Conservation (phyloP, 2,329 filamentous ascomycete genomes). For the Nemania abortiva region DNA sequence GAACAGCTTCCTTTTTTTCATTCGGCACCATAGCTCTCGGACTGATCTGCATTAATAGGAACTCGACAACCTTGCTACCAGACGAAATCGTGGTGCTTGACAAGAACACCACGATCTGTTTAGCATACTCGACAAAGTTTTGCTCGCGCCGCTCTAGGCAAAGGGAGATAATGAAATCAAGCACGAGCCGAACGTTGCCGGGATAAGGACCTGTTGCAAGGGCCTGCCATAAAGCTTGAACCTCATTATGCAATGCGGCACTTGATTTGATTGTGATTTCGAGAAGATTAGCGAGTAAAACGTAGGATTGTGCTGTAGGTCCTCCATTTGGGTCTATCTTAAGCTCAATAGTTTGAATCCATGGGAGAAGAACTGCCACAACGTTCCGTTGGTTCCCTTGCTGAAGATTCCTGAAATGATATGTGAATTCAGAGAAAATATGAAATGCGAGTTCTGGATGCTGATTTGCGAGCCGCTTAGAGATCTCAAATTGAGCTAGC, state of each 20-base stretch:
- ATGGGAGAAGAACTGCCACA: constrained; percentile 92
- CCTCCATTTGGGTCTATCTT: constrained; percentile 92
- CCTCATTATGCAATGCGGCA: constrained; percentile 90
- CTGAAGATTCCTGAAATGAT: constrained; percentile 89
- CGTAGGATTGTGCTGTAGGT: constrained; percentile 91
- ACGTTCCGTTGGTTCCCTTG: constrained; percentile 90
- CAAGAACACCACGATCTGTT: constrained; percentile 96
- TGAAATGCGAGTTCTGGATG: constrained; percentile 91
- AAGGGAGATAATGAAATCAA: constrained; percentile 95
- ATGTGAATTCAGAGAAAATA: constrained; percentile 94
- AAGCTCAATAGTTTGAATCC: constrained; percentile 94
- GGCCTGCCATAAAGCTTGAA: constrained; percentile 97
- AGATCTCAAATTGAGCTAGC: constrained; percentile 95
- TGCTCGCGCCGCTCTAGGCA: constrained; percentile 95
- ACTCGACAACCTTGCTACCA: constrained; percentile 93
- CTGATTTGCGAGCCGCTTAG: constrained; percentile 86
- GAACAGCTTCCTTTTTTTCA: constrained; percentile 78
- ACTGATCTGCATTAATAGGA: constrained; percentile 88
- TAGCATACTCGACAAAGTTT: constrained; percentile 97
- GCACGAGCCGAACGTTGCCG: constrained; percentile 91
- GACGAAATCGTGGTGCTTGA: constrained; percentile 80
- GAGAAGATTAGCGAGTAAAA: constrained; percentile 92
- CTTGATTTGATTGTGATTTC: constrained; percentile 96
- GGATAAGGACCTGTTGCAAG: constrained; percentile 91
- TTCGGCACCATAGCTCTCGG: constrained; percentile 98